Conservation (phyloP, 2,329 filamentous ascomycete genomes). For the Pestalotiopsis sp. region DNA sequence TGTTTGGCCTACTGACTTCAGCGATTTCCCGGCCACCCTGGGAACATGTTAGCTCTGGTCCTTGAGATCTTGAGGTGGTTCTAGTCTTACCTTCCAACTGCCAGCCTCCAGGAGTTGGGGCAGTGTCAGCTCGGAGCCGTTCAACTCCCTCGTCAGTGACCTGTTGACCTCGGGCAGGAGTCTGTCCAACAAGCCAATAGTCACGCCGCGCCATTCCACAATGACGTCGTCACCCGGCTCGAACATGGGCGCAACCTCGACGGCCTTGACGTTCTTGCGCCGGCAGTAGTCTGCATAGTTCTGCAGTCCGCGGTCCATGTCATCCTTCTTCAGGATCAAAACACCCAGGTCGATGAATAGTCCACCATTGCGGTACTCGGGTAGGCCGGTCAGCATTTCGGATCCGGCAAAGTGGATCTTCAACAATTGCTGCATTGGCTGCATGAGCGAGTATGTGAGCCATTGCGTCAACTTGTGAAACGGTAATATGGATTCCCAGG, state of each 20-base stretch:
- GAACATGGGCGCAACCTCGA: conserved; percentile 61
- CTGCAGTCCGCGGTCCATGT: conserved; percentile 43
- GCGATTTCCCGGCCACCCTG: conserved; percentile 93
- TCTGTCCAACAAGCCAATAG: conserved; percentile 61
- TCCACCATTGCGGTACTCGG: conserved; percentile 74
- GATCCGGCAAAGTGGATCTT: conserved; percentile 53
- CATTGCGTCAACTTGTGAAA: conserved; percentile 71
- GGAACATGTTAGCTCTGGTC: conserved; percentile 22
- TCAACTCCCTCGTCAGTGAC: conserved; percentile 29
- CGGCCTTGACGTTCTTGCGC: conserved; percentile 25
- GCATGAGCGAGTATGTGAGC: conserved; percentile 74
- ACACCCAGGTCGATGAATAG: conserved; percentile 65
- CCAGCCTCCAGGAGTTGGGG: conserved; percentile 56
- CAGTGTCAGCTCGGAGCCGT: conserved; percentile 43
- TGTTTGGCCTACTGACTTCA: conserved; percentile 93
- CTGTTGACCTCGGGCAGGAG: conserved; percentile 52
- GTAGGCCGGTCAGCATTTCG: conserved; percentile 65
- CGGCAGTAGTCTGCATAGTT: conserved; percentile 40
- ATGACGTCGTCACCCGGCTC: conserved; percentile 62
- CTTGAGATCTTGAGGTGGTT: background rate
- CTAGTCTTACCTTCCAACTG: conserved; percentile 46
- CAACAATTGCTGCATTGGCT: conserved; percentile 59
- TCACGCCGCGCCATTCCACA: conserved; percentile 68
- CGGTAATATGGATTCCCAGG: conserved; percentile 45
- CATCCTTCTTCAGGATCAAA: conserved; percentile 50